Conservation (phyloP, 2,329 filamentous ascomycete species). For the Cladosporium sp. region DNA sequence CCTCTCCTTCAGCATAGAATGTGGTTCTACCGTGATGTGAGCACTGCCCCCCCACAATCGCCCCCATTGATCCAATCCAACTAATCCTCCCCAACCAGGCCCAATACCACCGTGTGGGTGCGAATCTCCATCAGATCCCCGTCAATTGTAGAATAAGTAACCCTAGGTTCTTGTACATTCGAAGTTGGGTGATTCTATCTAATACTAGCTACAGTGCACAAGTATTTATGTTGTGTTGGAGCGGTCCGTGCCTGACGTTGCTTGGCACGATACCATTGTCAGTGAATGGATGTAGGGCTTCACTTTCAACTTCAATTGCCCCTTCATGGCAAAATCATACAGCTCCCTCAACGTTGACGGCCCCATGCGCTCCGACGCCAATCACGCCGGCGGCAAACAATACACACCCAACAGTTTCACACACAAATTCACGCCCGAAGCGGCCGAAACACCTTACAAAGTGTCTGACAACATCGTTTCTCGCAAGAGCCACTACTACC, state of each 20-base stretch:
- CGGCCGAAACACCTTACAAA: slow-evolving; percentile 47
- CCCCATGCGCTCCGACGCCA: slow-evolving; percentile 45
- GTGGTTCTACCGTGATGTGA: slow-evolving; percentile 39
- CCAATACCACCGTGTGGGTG: slow-evolving; percentile 50
- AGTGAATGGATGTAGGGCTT: too few species aligned
- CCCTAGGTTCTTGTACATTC: too few species aligned
- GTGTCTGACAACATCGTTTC: slow-evolving; percentile 49
- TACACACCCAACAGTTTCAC: slow-evolving; percentile 51
- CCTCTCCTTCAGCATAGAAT: slow-evolving; percentile 48
- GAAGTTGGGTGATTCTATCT: too few species aligned
- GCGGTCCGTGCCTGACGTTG: too few species aligned
- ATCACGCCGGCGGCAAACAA: slow-evolving; percentile 46
- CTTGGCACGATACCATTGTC: too few species aligned
- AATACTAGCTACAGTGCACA: too few species aligned
- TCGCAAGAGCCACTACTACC: slow-evolving; percentile 52
- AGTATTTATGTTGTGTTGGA: too few species aligned
- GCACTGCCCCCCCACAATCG: not conserved
- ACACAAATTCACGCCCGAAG: slow-evolving; percentile 50
- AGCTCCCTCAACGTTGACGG: slow-evolving; percentile 49
- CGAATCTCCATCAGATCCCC: slow-evolving; percentile 51
- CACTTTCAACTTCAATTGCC: too few species aligned
- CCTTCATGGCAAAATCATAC: slow-evolving; percentile 47
- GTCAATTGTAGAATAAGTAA: too few species aligned
- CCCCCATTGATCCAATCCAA: not conserved
- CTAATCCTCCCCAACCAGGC: slow-evolving; percentile 31